Evolutionary conservation across 2,329 filamentous ascomycete species (phyloP), one percentile per base, ranked within the genome.

Genomic region (Fusarium longipes): DNA sequence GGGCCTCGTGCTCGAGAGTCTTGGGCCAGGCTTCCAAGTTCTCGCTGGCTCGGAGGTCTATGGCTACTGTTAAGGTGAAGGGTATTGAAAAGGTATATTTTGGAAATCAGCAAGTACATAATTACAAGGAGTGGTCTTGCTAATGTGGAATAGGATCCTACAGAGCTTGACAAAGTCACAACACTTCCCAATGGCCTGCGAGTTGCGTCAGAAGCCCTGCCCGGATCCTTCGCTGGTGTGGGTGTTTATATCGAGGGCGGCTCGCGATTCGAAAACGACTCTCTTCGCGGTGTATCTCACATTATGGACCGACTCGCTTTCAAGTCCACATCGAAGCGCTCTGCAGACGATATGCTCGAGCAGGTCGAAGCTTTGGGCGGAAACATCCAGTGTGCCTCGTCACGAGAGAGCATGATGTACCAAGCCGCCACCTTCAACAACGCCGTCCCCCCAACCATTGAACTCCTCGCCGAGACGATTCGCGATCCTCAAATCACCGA

Each of bases 341-440:
- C 87, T 0, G 88, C 89, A 56, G 94, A 97, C 79, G 84, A 93
- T 71, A 96, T 98, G 89, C 83, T 97, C 20, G 93, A 97, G 78
- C 85, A 89, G 32, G 86, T 97, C 32, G 96, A 98, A 80, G 90
- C 89, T 0, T 83, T 99, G 5, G 96, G 96, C 33, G 96, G 96
- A 30, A 97, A 97, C 77, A 95, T 99, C 61, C 94, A 98, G 81
- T 99, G 96, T 81, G 94, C 95, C 12, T 97, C 94, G 2, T 97
- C 93, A 3, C 87, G 96, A 68, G 96, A 99, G 80, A 93, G 93
- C 57, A 87, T 99, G 81, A 99, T 99, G 96, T 99, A 99, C 83
- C 96, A 99, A 80, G 93, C 93, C 2, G 96, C 96, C 25, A 97
- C 94, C 29, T 99, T 99, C 87, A 99, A 99, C 82, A 91, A 90